Evolutionary conservation across 2,329 filamentous ascomycete genomes (phyloP).

Genomic region (Trichoderma harzianum): DNA sequence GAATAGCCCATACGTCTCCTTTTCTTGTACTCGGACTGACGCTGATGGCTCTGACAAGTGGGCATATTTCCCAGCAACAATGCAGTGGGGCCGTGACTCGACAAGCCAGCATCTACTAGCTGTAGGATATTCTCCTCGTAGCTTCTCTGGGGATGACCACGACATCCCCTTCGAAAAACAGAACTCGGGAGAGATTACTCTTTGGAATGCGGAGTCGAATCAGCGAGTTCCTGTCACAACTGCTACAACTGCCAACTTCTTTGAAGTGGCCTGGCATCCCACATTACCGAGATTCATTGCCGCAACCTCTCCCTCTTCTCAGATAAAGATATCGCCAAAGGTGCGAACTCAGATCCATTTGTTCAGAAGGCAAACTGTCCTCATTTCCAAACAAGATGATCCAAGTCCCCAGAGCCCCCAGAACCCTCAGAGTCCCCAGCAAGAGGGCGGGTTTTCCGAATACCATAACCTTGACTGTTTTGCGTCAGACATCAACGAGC

Average conservation of each 20-base stretch:
- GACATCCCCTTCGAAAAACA: constrained; percentile 57
- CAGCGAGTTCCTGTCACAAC: constrained; percentile 47
- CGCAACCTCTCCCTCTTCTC: constrained; percentile 53
- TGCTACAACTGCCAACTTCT: constrained; percentile 57
- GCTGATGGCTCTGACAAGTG: constrained; percentile 45
- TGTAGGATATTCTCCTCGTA: constrained; percentile 61
- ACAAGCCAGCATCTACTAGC: constrained; percentile 51
- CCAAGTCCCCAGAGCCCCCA: background rate
- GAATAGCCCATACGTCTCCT: constrained; percentile 35
- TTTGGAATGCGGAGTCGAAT: constrained; percentile 52
- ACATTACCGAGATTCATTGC: constrained; percentile 50
- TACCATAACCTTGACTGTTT: constrained; percentile 56
- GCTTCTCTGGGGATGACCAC: constrained; percentile 48
- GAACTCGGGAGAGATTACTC: constrained; percentile 57
- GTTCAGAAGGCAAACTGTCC: constrained; percentile 35
- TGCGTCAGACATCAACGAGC: constrained; percentile 60
- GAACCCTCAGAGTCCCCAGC: background rate
- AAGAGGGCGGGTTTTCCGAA: constrained; percentile 34
- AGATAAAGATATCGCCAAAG: too few species aligned
- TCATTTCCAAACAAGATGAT: background rate
- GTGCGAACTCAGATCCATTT: constrained; percentile 57
- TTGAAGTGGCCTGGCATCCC: constrained; percentile 64
- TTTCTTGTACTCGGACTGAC: constrained; percentile 42
- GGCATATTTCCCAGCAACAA: constrained; percentile 61
- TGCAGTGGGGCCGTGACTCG: constrained; percentile 55